Evolutionary conservation across 495 filamentous ascomycete genomes (phyloP).

Genomic region (Friedmanniomyces simplex): DNA sequence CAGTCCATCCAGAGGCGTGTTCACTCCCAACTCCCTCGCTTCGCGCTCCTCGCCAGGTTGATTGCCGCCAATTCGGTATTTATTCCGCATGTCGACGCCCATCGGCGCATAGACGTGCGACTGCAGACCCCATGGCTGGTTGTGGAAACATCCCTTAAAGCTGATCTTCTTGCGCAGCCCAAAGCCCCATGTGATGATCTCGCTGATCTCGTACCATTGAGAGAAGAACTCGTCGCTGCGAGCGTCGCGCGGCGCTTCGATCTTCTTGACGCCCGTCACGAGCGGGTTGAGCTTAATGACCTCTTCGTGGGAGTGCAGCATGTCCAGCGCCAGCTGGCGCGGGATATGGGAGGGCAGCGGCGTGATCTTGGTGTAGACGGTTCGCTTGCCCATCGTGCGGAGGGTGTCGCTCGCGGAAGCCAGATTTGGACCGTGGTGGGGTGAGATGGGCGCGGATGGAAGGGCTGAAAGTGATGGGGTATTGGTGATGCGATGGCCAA

Average conservation of each 20-base stretch:
- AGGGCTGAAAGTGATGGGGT: background rate
- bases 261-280: constrained; percentile 24
- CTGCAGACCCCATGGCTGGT: constrained; percentile 32
- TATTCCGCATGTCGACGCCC: constrained; percentile 28
- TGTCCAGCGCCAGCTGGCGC: constrained; percentile 32
- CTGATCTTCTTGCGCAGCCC: constrained; percentile 30
- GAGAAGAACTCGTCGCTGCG: constrained; percentile 30
- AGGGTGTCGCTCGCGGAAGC: background rate
- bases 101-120: constrained; percentile 32
- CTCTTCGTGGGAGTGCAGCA: constrained; percentile 31
- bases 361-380: constrained; percentile 32
- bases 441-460: background rate
- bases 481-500: too few species aligned
- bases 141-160: constrained; percentile 32
- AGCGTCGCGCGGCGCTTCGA: constrained; percentile 31
- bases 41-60: constrained; percentile 31
- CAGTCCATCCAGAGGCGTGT: constrained; percentile 28
- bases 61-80: constrained; percentile 29
- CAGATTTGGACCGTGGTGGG: background rate
- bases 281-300: constrained; percentile 32
- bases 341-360: constrained; percentile 30
- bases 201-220: constrained; percentile 31
- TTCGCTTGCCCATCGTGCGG: constrained; percentile 24
- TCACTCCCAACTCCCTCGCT: constrained; percentile 26
- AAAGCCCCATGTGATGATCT: constrained; percentile 30